Evolutionary conservation across 768 basidiomycete species (phyloP).

Genomic region (Russula lepida): DNA sequence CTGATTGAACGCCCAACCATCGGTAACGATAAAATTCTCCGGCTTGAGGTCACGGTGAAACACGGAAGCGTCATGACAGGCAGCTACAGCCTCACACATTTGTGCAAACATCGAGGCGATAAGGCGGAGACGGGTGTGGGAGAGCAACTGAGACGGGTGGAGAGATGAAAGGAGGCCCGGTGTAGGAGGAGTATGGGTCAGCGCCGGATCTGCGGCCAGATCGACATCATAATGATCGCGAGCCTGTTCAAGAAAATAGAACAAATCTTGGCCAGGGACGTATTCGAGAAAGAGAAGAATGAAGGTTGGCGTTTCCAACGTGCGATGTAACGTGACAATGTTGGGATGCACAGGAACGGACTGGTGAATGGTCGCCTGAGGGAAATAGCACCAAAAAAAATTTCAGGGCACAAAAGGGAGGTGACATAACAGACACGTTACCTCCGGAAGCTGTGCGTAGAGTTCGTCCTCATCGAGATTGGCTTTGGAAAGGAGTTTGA

Average conservation of each 20-base stretch:
- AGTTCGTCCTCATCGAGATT: constrained; percentile 86
- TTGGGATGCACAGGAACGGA: constrained; percentile 83
- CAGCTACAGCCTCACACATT: constrained; percentile 97
- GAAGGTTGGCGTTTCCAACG: constrained; percentile 86
- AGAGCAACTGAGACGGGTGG: constrained; percentile 73
- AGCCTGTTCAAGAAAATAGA: constrained; percentile 96
- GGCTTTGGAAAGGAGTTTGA: constrained; percentile 93
- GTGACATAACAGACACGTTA: constrained; percentile 27
- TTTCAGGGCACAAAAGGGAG: neutral
- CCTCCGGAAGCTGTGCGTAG: constrained; percentile 86
- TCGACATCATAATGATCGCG: constrained; percentile 73
- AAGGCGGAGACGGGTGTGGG: constrained; percentile 78
- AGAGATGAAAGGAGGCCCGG: constrained; percentile 84
- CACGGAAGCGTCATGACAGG: constrained; percentile 85
- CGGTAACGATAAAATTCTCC: constrained; percentile 95
- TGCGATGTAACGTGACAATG: constrained; percentile 91
- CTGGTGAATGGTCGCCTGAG: constrained; percentile 90
- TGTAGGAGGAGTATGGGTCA: constrained; percentile 78
- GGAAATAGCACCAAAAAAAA: neutral
- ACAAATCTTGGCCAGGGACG: constrained; percentile 94
- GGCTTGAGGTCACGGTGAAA: constrained; percentile 99
- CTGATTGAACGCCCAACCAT: constrained; percentile 51
- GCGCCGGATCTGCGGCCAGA: constrained; percentile 25
- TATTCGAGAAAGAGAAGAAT: constrained; percentile 90
- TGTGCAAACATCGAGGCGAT: constrained; percentile 97